These are phyloP conservation scores for Colletotrichum lini DNA, from an alignment of 2,329 filamentous ascomycete species.

Conservation along the genomic window DNA sequence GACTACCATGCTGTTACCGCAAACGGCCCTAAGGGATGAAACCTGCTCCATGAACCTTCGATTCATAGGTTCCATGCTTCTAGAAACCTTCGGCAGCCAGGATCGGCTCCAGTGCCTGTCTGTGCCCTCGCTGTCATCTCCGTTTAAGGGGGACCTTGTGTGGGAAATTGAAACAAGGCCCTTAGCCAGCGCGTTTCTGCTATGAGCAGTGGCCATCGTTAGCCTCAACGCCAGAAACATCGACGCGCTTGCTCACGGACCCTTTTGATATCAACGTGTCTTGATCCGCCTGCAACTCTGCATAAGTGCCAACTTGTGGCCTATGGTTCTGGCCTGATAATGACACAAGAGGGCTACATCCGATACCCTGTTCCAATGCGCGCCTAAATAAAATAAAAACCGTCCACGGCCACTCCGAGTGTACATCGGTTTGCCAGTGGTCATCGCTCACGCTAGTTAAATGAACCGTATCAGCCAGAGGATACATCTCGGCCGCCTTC, in stretches of 20 bases:
- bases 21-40: slow-evolving; percentile 30
- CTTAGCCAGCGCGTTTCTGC: slow-evolving; percentile 35
- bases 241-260: slow-evolving; percentile 26
- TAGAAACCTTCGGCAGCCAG: slow-evolving; percentile 37
- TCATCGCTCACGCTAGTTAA: slow-evolving; percentile 35
- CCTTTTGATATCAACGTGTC: slow-evolving; percentile 15
- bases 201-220: slow-evolving; percentile 20
- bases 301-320: slow-evolving; percentile 28
- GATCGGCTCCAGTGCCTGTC: slow-evolving; percentile 28
- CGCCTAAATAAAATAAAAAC: slow-evolving; percentile 1
- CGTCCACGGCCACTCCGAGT: slow-evolving; percentile 34
- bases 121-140: slow-evolving; percentile 42
- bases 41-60: slow-evolving; percentile 38
- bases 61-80: slow-evolving; percentile 37
- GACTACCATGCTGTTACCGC: background rate
- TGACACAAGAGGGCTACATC: slow-evolving; percentile 27
- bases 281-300: slow-evolving; percentile 23
- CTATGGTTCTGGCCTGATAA: slow-evolving; percentile 33
- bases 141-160: slow-evolving; percentile 35
- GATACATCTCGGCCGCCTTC: background rate
- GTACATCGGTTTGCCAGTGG: slow-evolving; percentile 18
- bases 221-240: slow-evolving; percentile 24
- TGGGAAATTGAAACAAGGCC: slow-evolving; percentile 41
- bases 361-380: slow-evolving; percentile 37
- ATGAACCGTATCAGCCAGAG: slow-evolving; percentile 34